phyloP scores from a whole-genome alignment of 1,284 basidiomycete species.

The Pseudozyma flocculosa region DNA sequence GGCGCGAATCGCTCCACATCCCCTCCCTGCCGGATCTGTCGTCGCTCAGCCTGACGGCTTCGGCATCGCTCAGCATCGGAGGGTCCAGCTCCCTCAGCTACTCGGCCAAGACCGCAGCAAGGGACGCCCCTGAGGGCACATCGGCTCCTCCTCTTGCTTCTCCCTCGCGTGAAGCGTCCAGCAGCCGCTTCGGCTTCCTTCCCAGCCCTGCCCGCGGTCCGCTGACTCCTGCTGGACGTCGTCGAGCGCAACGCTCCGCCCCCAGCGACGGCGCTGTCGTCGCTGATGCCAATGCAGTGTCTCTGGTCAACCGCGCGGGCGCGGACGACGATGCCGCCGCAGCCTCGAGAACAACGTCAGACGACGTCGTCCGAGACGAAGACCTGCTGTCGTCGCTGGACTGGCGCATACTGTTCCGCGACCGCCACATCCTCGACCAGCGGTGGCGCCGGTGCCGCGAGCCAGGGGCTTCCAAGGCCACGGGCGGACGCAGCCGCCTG shows the following conservation, averaged over 20 bases:
- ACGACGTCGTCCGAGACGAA: slow-evolving; percentile 2
- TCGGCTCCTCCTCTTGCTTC: slow-evolving; percentile 3
- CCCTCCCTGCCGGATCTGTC: slow-evolving; percentile 22
- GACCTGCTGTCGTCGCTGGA: slow-evolving; percentile 19
- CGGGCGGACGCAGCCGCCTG: no score
- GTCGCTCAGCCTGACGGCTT: slow-evolving; percentile 5
- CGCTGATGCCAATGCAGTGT: no score
- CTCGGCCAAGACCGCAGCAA: background rate
- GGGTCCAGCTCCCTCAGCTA: background rate
- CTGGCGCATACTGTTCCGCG: slow-evolving; percentile 25
- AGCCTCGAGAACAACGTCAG: no score
- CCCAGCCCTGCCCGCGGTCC: slow-evolving; percentile 16
- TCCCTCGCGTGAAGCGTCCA: background rate
- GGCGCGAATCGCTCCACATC: slow-evolving; percentile 34
- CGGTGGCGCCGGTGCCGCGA: slow-evolving; percentile 16
- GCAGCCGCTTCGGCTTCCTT: slow-evolving; percentile 25
- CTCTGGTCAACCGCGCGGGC: no score
- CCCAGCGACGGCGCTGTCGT: no score
- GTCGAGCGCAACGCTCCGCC: background rate
- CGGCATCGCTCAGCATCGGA: background rate
- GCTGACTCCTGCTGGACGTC: slow-evolving; percentile 16
- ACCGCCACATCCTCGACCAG: slow-evolving; percentile 20
- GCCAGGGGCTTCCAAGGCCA: background rate
- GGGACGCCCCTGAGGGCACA: background rate
- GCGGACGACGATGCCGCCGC: no score